Base-by-base conservation (phyloP, 129 eudicot genomes). In the Centrapalus pauciflorus region DNA sequence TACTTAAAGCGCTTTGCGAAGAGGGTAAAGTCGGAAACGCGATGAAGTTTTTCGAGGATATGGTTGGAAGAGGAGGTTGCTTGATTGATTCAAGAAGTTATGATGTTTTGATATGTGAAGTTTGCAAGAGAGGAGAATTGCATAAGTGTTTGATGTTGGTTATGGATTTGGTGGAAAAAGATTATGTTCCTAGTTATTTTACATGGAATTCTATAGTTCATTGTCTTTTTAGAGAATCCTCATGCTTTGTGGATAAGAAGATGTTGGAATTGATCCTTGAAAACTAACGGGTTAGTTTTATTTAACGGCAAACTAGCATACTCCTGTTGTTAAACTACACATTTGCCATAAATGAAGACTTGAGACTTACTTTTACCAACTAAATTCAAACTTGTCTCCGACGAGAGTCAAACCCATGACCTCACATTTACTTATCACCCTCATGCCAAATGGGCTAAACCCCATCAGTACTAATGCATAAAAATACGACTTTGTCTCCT, bases 121-220 rank as follows among this genome's bases (percentile, higher is more conserved):
- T 72, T 16, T 77, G 87, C 59, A 24, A 65, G 8, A 59, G 61
- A 34, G 87, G 87, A 35, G 85, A 86, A n/a, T 16, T 84, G 17
- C 80, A 72, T 12, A 79, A 57, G 68, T 90, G 83, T 32, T 76
- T 71, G 20, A 46, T 55, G 64, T 32, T 80, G 28, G 57, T 90
- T 32, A 41, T 73, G 74, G 80, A 90, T 32, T 87, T 90, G 96
- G 85, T 84, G 56, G 85, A 80, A 17, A 82, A 52, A 29, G 85
- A 93, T 66, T 23, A 71, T 55, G 52, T 59, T 61, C 98, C 91
- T 38, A 68, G 69, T 48, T 54, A 63, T 74, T 14, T 1, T 60
- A 40, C 72, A 7, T 87, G 98, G 95, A 74, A 81, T 64, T 77
- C 74, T 14, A 28, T 87, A 63, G 64, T 87, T 77, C 6, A 49